Evolutionary conservation across 352 stramenopile genomes (phyloP), one percentile per base, ranked within the genome.

Genomic region (Phytophthora pinifolia): DNA sequence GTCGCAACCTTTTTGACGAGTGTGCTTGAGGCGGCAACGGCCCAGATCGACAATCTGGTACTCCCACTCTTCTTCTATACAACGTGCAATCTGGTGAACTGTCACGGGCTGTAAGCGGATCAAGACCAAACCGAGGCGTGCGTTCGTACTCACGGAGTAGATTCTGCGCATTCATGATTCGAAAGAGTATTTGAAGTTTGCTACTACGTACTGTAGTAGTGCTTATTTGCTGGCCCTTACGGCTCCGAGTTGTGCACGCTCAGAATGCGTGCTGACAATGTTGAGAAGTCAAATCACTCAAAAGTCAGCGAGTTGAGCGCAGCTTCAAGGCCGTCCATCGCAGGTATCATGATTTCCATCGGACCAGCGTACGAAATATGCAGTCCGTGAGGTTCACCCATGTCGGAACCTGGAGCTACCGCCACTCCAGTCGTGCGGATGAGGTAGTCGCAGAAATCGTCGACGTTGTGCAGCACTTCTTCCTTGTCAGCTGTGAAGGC

Each of bases 291-390:
- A 27, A 1, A 27, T 27, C 65, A 79, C 59, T 78, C 52, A 9
- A 77, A 46, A 14, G 54, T 68, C 30, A 89, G 60, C 53, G 76
- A 87, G 38, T 57, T 60, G 17, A 89, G 67, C 14, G 74, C 70
- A 6, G 58, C 62, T 34, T 90, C 73, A 2, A 92, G 36, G 0
- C 73, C 76, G 58, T 87, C 70, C 69, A 90, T 79, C 9, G 74
- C 68, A 32, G 82, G 69, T 37, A 76, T 62, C 34, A 90, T 68
- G 32, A 67, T 82, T 45, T 98, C 89, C 74, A 97, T 87, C 18
- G 88, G 93, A 15, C 93, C 96, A 12, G 96, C 94, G 74, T 98
- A 98, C 65, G 90, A 98, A 48, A 99, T 86, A n/a, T 95, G 89
- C 15, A 99, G 64, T 3, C 88, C 92, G 31, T 88, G 84, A 9